phyloP scores from a whole-genome alignment of 176 grass and related monocot species.

The Metroxylon sagu region DNA sequence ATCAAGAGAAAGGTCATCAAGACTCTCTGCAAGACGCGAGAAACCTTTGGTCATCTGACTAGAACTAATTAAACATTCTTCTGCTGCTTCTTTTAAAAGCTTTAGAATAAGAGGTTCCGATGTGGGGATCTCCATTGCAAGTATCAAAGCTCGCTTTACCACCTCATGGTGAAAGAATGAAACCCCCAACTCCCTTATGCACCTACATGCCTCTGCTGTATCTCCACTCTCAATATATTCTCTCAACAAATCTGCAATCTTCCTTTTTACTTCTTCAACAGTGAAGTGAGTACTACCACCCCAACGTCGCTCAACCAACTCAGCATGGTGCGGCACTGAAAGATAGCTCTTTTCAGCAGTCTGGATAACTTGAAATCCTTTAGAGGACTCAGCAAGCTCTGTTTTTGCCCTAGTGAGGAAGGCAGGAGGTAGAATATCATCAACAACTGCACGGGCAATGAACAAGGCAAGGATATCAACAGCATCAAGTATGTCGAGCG shows the following conservation, averaged over 20 bases:
- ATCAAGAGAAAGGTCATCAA: conserved; percentile 89
- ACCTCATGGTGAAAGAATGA: conserved; percentile 98
- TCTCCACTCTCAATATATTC: conserved; percentile 85
- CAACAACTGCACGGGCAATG: conserved; percentile 81
- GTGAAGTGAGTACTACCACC: conserved; percentile 64
- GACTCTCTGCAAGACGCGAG: conserved; percentile 54
- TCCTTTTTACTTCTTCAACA: conserved; percentile 77
- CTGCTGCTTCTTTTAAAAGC: conserved; percentile 80
- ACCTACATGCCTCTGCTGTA: conserved; percentile 71
- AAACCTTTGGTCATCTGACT: conserved; percentile 93
- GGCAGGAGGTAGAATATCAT: conserved; percentile 86
- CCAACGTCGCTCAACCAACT: conserved; percentile 78
- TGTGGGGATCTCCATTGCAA: conserved; percentile 76
- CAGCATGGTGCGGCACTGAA: conserved; percentile 90
- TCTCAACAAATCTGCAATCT: conserved; percentile 72
- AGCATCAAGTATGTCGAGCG: conserved; percentile 75
- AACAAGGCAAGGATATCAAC: conserved; percentile 85
- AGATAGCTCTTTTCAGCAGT: conserved; percentile 95
- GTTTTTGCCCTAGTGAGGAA: conserved; percentile 60
- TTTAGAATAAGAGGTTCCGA: conserved; percentile 53
- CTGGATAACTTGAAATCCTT: conserved; percentile 64
- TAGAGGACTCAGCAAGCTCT: conserved; percentile 63
- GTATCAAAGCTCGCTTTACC: conserved; percentile 70
- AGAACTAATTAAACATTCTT: conserved; percentile 80
- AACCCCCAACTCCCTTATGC: conserved; percentile 85